A percentile compares a stretch with the other conserved stretches of the same genome.
Evolutionary conservation across 345 rosid genomes (phyloP).

Genomic region (Arabis alpina): DNA sequence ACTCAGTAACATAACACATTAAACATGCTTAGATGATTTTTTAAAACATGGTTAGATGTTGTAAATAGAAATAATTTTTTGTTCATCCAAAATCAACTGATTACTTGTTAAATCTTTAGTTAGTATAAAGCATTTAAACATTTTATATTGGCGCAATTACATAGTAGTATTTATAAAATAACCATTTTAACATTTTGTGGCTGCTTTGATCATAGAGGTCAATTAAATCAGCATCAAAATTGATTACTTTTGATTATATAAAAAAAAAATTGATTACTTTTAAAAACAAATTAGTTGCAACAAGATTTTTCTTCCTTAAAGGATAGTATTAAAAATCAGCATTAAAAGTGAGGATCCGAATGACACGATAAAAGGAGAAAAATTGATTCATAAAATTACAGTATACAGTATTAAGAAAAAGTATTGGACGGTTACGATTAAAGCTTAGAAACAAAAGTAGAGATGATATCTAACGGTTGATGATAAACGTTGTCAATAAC

Average conservation of each 20-base stretch:
- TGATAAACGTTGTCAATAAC: neutral
- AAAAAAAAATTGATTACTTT: too few relatives aligned
- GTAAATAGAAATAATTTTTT: too few relatives aligned
- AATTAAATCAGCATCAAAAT: slow-evolving; percentile 6
- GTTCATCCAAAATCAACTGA: too few relatives aligned
- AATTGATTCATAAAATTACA: slow-evolving; percentile 4
- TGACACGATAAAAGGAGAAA: slow-evolving; percentile 27
- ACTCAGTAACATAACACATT: too few relatives aligned
- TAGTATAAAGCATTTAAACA: too few relatives aligned
- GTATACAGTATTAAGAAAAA: neutral
- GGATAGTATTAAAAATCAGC: slow-evolving; percentile 6
- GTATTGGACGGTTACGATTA: neutral
- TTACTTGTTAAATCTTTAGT: too few relatives aligned
- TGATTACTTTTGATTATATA: neutral
- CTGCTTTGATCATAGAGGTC: neutral
- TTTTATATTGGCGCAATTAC: too few relatives aligned
- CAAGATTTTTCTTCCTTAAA: slow-evolving; percentile 29
- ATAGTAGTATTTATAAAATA: neutral
- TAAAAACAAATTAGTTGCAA: slow-evolving; percentile 1
- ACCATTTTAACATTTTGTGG: neutral
- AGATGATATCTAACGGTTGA: slow-evolving; percentile 39
- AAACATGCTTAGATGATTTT: too few relatives aligned
- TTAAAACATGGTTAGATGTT: too few relatives aligned
- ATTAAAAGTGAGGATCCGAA: slow-evolving; percentile 29
- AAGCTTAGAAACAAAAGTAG: neutral